phyloP scores from a whole-genome alignment of 140 eudicot genomes.

The Senecio squalidus region DNA sequence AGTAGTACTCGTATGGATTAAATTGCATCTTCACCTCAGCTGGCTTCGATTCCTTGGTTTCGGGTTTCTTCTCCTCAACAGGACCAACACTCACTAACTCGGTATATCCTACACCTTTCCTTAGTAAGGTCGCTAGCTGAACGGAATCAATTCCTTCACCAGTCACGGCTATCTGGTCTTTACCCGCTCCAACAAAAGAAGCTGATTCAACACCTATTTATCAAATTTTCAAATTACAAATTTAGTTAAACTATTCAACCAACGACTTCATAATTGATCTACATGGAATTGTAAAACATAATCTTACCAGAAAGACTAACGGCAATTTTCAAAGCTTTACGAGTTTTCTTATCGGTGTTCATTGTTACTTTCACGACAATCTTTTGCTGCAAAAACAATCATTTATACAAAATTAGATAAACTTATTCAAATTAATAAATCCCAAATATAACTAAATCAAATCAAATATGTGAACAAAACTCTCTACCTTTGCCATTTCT shows the following conservation, averaged over 20 bases:
- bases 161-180: slow-evolving; percentile 33
- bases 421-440: background rate
- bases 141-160: slow-evolving; percentile 41
- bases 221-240: background rate
- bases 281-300: background rate
- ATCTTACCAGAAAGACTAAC: slow-evolving; percentile 13
- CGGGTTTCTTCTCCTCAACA: slow-evolving; percentile 1
- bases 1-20: background rate
- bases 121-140: slow-evolving; percentile 18
- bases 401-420: background rate
- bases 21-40: background rate
- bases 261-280: background rate
- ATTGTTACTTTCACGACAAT: slow-evolving; percentile 15
- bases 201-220: slow-evolving; percentile 39
- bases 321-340: slow-evolving; percentile 14
- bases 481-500: slow-evolving; percentile 11
- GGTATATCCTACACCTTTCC: slow-evolving; percentile 34
- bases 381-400: slow-evolving; percentile 18
- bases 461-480: background rate
- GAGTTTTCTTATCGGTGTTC: background rate
- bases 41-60: background rate
- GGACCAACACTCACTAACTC: slow-evolving; percentile 34
- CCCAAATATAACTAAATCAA: background rate
- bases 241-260: background rate
- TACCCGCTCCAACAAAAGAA: slow-evolving; percentile 20